Conservation (phyloP, 2,329 filamentous ascomycete species). For the Colletotrichum sp. region DNA sequence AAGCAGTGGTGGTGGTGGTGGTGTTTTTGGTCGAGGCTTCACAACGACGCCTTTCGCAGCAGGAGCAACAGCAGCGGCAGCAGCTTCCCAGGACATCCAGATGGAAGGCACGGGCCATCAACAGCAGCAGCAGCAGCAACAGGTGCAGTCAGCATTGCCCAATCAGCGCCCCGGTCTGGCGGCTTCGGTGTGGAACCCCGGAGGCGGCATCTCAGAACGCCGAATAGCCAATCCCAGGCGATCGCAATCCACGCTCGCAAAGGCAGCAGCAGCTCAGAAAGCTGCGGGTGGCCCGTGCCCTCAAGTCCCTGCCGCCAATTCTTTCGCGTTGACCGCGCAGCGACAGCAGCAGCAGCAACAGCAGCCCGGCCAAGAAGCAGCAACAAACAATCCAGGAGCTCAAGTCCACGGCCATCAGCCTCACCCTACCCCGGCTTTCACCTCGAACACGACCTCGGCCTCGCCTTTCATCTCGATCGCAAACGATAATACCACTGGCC, state of each 20-base stretch:
- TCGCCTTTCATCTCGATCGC: background rate
- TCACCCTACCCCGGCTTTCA: background rate
- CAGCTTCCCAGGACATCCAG: background rate
- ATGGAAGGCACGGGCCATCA: background rate
- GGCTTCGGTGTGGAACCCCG: background rate
- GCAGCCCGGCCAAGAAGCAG: background rate
- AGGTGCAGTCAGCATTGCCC: background rate
- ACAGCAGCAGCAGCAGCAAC: background rate
- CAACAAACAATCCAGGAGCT: background rate
- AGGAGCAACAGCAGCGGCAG: background rate
- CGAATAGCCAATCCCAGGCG: background rate
- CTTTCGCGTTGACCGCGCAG: constrained; percentile 11
- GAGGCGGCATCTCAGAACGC: background rate
- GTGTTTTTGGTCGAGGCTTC: background rate
- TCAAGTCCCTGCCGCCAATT: constrained; percentile 7
- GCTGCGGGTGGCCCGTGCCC: constrained; percentile 6
- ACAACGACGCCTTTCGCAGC: background rate
- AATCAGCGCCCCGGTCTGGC: background rate
- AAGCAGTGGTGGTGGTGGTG: background rate
- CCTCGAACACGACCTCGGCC: background rate
- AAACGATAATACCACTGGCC: background rate
- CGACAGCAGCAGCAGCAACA: background rate
- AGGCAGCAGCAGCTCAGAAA: background rate
- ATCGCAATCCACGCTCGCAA: background rate
- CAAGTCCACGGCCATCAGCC: background rate